Percentiles rank a stretch among this genome's conserved stretches.
These are phyloP conservation scores for Suillus subaureus DNA, from an alignment of 768 basidiomycete genomes.

Conservation along the genomic window DNA sequence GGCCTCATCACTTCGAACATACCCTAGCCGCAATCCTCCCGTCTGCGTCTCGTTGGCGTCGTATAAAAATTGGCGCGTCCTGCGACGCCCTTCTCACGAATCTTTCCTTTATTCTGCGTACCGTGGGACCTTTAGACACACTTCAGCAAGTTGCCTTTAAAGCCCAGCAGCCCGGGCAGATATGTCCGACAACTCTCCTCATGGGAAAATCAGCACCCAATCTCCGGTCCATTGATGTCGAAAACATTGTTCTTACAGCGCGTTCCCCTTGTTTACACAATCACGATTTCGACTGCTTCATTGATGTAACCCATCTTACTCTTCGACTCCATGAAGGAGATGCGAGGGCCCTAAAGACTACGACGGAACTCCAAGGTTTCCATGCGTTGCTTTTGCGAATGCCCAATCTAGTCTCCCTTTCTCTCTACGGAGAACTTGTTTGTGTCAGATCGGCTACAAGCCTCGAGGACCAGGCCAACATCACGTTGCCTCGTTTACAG, in stretches of 20 bases:
- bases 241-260: constrained; percentile 29
- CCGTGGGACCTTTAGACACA: constrained; percentile 19
- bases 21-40: constrained; percentile 29
- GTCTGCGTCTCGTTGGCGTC: constrained; percentile 30
- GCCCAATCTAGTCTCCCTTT: constrained; percentile 26
- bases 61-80: constrained; percentile 25
- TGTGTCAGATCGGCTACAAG: constrained; percentile 24
- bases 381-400: constrained; percentile 25
- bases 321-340: constrained; percentile 32
- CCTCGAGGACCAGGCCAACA: constrained; percentile 5
- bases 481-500: constrained; percentile 30
- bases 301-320: constrained; percentile 27
- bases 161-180: constrained; percentile 33
- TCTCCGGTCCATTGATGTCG: constrained; percentile 31
- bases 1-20: constrained; percentile 28
- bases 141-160: constrained; percentile 33
- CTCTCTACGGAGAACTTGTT: constrained; percentile 31
- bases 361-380: constrained; percentile 30
- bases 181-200: constrained; percentile 28
- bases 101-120: constrained; percentile 29
- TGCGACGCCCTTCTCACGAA: constrained; percentile 33
- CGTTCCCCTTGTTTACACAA: constrained; percentile 20
- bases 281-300: constrained; percentile 19
- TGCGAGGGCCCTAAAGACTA: constrained; percentile 28
- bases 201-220: constrained; percentile 16